Conservation (phyloP, 192 early-diverging fungal species). For the Coemansia sp. region DNA sequence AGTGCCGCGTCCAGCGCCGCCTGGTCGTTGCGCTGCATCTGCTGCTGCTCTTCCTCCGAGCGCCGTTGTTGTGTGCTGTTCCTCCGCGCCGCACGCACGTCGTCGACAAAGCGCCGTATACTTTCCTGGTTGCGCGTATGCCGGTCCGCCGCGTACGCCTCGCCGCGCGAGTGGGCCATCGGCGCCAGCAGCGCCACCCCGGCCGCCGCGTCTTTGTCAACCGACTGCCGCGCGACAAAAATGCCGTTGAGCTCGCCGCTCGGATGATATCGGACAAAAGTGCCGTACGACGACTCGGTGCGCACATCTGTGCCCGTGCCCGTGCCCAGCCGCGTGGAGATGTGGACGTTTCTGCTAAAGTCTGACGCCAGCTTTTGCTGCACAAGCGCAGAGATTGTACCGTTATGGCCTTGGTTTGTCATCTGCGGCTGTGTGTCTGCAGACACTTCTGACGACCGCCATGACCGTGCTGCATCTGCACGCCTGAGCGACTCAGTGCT, state of each 20-base stretch:
- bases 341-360: conserved; percentile 30
- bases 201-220: neutral
- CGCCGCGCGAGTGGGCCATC: neutral
- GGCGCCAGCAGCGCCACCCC: neutral
- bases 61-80: conserved; percentile 24
- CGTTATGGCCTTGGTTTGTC: conserved; percentile 50
- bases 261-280: conserved; percentile 51
- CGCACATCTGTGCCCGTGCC: conserved; percentile 13
- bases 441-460: neutral
- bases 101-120: conserved; percentile 39
- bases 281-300: conserved; percentile 48
- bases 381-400: conserved; percentile 35
- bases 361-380: conserved; percentile 41
- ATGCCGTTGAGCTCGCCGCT: conserved; percentile 53
- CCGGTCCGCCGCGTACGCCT: conserved; percentile 5
- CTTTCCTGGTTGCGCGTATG: conserved; percentile 40
- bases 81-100: conserved; percentile 31
- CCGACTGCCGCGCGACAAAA: neutral
- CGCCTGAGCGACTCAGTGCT: conserved; percentile 15
- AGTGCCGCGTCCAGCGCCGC: conserved; percentile 40
- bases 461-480: conserved; percentile 27
- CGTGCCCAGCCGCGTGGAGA: conserved; percentile 38
- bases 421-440: conserved; percentile 1
- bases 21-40: conserved; percentile 33
- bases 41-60: conserved; percentile 24